Conservation (phyloP, 1,284 basidiomycete genomes). For the Cerioporus squamosus region DNA sequence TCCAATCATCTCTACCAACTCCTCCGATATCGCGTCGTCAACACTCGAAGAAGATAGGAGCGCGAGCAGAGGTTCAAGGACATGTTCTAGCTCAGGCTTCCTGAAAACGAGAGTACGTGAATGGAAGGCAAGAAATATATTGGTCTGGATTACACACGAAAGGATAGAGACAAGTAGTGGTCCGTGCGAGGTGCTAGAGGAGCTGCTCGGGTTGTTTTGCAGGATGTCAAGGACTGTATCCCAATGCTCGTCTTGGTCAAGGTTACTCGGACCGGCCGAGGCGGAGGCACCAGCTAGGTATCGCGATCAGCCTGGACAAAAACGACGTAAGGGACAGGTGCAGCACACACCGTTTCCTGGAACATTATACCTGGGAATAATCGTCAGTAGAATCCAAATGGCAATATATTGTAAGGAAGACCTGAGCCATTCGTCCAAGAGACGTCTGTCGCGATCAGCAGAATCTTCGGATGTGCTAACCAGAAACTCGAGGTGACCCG, state of each 20-base stretch:
- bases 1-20: slow-evolving; percentile 84
- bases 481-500: slow-evolving; percentile 37
- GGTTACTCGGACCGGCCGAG: neutral
- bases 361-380: slow-evolving; percentile 11
- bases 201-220: neutral
- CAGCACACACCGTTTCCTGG: slow-evolving; percentile 11
- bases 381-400: neutral
- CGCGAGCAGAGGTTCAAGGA: slow-evolving; percentile 35
- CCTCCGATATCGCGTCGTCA: slow-evolving; percentile 78
- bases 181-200: slow-evolving; percentile 2
- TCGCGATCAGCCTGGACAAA: neutral
- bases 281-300: slow-evolving; percentile 2
- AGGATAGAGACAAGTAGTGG: slow-evolving; percentile 33
- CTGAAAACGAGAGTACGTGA: slow-evolving; percentile 26
- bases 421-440: slow-evolving; percentile 43
- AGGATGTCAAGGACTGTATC: slow-evolving; percentile 31
- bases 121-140: slow-evolving; percentile 14
- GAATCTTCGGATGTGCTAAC: slow-evolving; percentile 32
- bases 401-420: neutral
- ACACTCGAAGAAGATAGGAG: slow-evolving; percentile 40
- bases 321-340: neutral
- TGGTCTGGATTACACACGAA: slow-evolving; percentile 35
- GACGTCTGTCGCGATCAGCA: slow-evolving; percentile 35
- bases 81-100: slow-evolving; percentile 35
- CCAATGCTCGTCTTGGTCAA: slow-evolving; percentile 20